phyloP scores from a whole-genome alignment of 805 yeast species.

The Zygotorulaspora danielsina region DNA sequence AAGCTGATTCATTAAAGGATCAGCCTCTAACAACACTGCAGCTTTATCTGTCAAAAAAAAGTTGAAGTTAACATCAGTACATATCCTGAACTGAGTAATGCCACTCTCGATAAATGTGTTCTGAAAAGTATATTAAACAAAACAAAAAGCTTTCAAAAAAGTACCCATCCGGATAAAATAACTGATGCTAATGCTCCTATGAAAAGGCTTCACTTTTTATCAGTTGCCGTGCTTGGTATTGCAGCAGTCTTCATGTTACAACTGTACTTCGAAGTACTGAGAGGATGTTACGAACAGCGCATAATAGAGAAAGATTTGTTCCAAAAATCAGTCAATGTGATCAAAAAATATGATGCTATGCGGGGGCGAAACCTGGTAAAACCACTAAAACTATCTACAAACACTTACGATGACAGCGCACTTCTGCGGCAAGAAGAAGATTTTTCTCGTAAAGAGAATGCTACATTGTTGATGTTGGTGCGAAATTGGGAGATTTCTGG shows the following conservation, averaged over 20 bases:
- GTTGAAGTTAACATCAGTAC: slow-evolving; percentile 1
- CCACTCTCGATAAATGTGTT: background rate
- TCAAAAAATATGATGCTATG: slow-evolving; percentile 16
- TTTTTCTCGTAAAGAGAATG: slow-evolving; percentile 44
- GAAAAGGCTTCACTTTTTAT: slow-evolving; percentile 2
- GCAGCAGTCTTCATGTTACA: slow-evolving; percentile 4
- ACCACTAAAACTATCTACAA: slow-evolving; percentile 27
- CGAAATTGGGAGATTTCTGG: slow-evolving; percentile 74
- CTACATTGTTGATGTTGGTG: slow-evolving; percentile 82
- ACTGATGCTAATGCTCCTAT: too few species aligned
- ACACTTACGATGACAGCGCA: slow-evolving; percentile 24
- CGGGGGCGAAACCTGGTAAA: slow-evolving; percentile 12
- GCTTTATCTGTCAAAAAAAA: too few species aligned
- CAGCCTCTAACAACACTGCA: background rate
- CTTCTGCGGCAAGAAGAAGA: slow-evolving; percentile 1
- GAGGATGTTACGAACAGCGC: slow-evolving; percentile 3
- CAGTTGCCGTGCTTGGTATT: slow-evolving; percentile 3
- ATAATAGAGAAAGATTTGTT: slow-evolving; percentile 11
- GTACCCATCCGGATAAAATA: too few species aligned
- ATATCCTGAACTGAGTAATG: too few species aligned
- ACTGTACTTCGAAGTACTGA: slow-evolving; percentile 4
- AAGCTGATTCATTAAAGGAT: background rate
- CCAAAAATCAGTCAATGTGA: slow-evolving; percentile 15
- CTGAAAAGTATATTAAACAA: background rate
- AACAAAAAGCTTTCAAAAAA: too few species aligned